phyloP scores from a whole-genome alignment of 2,329 filamentous ascomycete genomes.

The Pochonia chlamydosporia region DNA sequence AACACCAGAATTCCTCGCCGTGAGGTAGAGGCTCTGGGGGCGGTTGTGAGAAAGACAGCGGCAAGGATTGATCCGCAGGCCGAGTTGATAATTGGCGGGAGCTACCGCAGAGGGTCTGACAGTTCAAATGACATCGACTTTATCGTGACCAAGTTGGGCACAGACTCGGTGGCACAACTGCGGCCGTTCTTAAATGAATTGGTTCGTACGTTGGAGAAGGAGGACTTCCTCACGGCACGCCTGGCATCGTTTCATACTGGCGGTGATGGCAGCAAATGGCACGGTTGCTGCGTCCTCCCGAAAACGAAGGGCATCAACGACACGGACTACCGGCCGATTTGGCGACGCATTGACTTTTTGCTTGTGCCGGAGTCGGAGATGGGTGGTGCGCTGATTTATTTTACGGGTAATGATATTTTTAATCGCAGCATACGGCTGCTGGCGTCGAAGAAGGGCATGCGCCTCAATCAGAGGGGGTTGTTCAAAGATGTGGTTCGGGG shows the following conservation, averaged over 20 bases:
- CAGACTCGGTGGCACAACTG: constrained; percentile 48
- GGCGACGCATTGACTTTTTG: constrained; percentile 80
- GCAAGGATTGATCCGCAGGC: constrained; percentile 55
- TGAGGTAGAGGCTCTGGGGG: constrained; percentile 68
- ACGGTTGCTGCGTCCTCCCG: constrained; percentile 74
- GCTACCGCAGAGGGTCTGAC: constrained; percentile 72
- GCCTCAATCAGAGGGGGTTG: constrained; percentile 77
- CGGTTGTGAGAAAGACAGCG: constrained; percentile 55
- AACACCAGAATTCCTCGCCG: constrained; percentile 68
- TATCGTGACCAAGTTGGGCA: constrained; percentile 66
- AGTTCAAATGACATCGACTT: constrained; percentile 80
- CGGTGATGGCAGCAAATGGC: constrained; percentile 72
- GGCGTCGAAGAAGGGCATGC: constrained; percentile 74
- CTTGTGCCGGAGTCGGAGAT: constrained; percentile 74
- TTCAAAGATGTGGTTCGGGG: constrained; percentile 65
- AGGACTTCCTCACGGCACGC: constrained; percentile 62
- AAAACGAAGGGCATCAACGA: constrained; percentile 25
- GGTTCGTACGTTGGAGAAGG: constrained; percentile 52
- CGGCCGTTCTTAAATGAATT: constrained; percentile 57
- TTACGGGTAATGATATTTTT: constrained; percentile 93
- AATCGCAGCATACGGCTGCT: constrained; percentile 80
- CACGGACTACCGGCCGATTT: constrained; percentile 39
- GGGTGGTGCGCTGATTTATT: constrained; percentile 87
- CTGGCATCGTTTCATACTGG: constrained; percentile 51
- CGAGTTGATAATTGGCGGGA: constrained; percentile 72